Conservation (phyloP, 345 rosid genomes). For the Ceriops tagal region DNA sequence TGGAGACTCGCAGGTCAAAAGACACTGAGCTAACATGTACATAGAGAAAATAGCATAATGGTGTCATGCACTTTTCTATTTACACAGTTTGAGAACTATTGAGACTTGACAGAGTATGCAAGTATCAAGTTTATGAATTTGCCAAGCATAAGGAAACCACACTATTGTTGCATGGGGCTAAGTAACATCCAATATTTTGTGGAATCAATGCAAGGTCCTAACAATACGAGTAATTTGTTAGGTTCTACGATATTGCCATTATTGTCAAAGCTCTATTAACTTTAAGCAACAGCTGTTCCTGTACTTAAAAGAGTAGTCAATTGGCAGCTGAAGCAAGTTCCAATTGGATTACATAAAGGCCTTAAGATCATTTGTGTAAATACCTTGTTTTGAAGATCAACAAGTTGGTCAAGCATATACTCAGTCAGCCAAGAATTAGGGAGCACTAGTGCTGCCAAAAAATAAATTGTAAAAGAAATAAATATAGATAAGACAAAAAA, state of each 20-base stretch:
- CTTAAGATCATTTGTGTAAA: neutral
- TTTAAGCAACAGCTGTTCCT: conserved; percentile 82
- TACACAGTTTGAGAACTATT: no score
- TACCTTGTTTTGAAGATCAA: conserved; percentile 90
- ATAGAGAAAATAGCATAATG: no score
- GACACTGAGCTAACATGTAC: neutral
- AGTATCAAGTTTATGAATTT: no score
- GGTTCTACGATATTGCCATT: conserved; percentile 43
- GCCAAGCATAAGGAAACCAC: no score
- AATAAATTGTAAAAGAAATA: neutral
- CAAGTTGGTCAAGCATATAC: conserved; percentile 86
- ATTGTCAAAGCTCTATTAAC: conserved; percentile 77
- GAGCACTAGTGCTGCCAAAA: neutral
- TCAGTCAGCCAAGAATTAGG: conserved; percentile 52
- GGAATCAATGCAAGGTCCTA: neutral
- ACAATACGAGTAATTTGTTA: neutral
- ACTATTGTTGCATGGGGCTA: no score
- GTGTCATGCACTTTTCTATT: no score
- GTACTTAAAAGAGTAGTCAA: conserved; percentile 5
- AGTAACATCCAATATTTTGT: neutral
- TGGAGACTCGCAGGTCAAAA: neutral
- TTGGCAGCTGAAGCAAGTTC: conserved; percentile 3
- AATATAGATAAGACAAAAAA: neutral
- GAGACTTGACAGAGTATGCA: no score
- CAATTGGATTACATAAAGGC: neutral